phyloP scores from a whole-genome alignment of 2,329 filamentous ascomycete genomes.

The Venturia carpophila region DNA sequence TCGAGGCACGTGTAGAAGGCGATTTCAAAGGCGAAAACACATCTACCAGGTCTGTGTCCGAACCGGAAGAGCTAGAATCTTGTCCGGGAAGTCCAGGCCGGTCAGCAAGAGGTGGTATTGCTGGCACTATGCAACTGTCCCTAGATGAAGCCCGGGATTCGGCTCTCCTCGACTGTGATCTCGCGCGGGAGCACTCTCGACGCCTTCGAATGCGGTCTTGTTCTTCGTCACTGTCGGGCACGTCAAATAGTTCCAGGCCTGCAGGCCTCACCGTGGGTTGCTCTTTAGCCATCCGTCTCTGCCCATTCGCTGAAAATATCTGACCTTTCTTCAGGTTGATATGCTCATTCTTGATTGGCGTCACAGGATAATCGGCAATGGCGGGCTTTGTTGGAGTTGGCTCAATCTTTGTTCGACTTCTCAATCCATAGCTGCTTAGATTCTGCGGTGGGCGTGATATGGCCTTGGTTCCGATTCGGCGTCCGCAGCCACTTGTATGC shows the following conservation, averaged over 20 bases:
- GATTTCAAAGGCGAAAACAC: slow-evolving; percentile 3
- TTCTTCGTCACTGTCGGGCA: slow-evolving; percentile 11
- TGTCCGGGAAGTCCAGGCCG: not conserved
- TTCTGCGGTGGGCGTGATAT: not conserved
- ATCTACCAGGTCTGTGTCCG: slow-evolving; percentile 1
- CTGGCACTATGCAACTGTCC: not conserved
- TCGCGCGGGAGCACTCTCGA: slow-evolving; percentile 3
- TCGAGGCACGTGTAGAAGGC: slow-evolving; percentile 6
- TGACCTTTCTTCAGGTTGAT: not conserved
- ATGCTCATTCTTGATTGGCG: not conserved
- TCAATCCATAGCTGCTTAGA: not conserved
- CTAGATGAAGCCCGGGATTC: not conserved
- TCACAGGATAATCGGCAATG: not conserved
- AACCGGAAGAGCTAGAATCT: slow-evolving; percentile 6
- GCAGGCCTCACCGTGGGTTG: not conserved
- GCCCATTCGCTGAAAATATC: slow-evolving; percentile 1
- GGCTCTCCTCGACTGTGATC: not conserved
- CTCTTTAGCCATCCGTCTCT: slow-evolving; percentile 9
- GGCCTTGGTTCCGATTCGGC: not conserved
- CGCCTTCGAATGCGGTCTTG: not conserved
- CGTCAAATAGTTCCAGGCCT: not conserved
- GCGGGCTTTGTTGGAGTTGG: not conserved
- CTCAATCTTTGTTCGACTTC: slow-evolving; percentile 2
- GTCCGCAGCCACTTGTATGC: not conserved
- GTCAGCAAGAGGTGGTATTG: not conserved